Evolutionary conservation across 31 red algal species (phyloP), one percentile per base, ranked within the genome.

Genomic region (Asparagopsis taxiformis): DNA sequence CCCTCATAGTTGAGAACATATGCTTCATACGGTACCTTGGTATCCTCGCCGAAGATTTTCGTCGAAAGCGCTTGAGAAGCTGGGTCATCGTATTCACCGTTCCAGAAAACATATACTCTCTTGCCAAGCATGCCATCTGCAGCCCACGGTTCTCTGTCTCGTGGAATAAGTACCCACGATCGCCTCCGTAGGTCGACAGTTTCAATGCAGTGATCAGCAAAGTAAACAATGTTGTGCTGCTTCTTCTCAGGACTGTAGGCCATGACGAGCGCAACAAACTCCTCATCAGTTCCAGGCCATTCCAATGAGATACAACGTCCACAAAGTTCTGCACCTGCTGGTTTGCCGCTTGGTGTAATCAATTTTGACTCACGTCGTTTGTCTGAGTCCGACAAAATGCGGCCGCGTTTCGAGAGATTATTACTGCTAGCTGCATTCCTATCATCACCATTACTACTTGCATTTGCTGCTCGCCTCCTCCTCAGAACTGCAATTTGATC

Each of bases 91-190:
- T 81, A 81, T 36, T 81, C 77, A 17, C 77, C 77, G 46, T 61
- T 38, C 77, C 77, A 81, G 21, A 59, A 81, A 21, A 81, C 77
- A 44, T 81, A 81, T 25, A 81, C 32, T 59, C 77, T 68, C 51
- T 81, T 81, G 0, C 77, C 77, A 68, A 81, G 39, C 62, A 81
- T 52, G 16, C 77, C 77, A 9, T 68, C 31, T 30, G 62, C 52
- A 50, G 56, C 66, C 77, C 77, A 81, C 21, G 77, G 77, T 26
- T 81, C 77, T 31, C 70, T 62, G 20, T 70, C 77, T 15, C 77
- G 44, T 37, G 77, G 37, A 5, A 81, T 16, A 3, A 81, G 54
- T 21, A 30, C 61, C 77, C 77, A 81, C 35, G 68, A 62, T 26
- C 77, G 39, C 22, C 59, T 67, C 51, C 66, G 68, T 19, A 81